Conservation (phyloP, 2,329 filamentous ascomycete genomes). For the Fusarium secorum region DNA sequence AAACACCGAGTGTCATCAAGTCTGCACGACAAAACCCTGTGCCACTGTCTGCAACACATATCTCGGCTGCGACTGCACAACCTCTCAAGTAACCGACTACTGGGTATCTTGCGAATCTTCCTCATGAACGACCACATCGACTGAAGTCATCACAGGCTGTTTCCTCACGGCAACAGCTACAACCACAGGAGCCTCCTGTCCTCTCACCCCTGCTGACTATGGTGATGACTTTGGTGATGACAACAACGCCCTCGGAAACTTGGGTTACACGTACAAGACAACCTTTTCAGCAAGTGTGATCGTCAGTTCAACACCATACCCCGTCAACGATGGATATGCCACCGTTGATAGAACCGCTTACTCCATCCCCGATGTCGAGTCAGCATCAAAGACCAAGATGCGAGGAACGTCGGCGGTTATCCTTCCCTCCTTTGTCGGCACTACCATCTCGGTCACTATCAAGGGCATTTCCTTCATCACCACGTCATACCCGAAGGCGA, state of each 20-base stretch:
- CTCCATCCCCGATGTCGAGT: not conserved
- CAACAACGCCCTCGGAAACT: not conserved
- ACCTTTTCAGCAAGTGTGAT: conserved; percentile 4
- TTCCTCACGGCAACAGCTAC: conserved; percentile 10
- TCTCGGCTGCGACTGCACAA: conserved; percentile 15
- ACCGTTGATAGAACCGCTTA: conserved; percentile 12
- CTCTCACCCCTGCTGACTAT: not conserved
- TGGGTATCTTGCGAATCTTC: conserved; percentile 15
- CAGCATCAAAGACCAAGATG: conserved; percentile 1
- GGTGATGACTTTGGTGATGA: not conserved
- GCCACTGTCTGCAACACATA: conserved; percentile 17
- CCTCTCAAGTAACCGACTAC: conserved; percentile 12
- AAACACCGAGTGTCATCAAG: conserved; percentile 19
- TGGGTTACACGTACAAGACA: not conserved
- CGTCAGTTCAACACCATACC: not conserved
- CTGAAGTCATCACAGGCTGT: conserved; percentile 9
- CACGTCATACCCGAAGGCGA: not conserved
- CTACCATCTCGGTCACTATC: not conserved
- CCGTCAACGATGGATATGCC: conserved; percentile 3
- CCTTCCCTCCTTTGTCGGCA: not conserved
- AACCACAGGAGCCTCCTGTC: not conserved
- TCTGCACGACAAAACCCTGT: conserved; percentile 12
- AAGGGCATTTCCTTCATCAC: not conserved
- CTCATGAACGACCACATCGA: conserved; percentile 3
- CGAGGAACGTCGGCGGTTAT: not conserved